phyloP scores from a whole-genome alignment of 1,284 basidiomycete genomes.

The Leccinum griseonigrum region DNA sequence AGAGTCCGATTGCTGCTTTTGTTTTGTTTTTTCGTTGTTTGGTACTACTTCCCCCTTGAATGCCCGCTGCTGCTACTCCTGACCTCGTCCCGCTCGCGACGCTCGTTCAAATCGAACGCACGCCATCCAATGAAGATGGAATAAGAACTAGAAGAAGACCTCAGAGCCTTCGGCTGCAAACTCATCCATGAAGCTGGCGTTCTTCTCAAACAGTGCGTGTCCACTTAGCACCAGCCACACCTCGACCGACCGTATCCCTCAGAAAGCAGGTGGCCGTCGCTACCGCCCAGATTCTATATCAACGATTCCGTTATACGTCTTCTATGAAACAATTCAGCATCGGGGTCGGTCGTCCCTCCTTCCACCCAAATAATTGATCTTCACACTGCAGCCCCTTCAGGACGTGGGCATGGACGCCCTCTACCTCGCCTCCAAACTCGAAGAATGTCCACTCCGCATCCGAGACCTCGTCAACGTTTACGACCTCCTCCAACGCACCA shows the following conservation, averaged over 20 bases:
- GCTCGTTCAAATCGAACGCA: constrained; percentile 69
- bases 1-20: too few species aligned
- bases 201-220: constrained; percentile 77
- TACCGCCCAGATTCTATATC: constrained; percentile 94
- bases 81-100: constrained; percentile 85
- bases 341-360: constrained; percentile 49
- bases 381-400: constrained; percentile 39
- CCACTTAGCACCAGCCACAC: background rate
- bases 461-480: constrained; percentile 95
- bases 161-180: constrained; percentile 86
- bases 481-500: constrained; percentile 70
- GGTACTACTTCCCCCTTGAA: too few species aligned
- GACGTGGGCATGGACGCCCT: constrained; percentile 92
- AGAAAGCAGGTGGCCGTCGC: constrained; percentile 97
- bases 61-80: constrained; percentile 32
- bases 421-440: constrained; percentile 93
- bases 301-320: constrained; percentile 95
- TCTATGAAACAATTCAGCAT: constrained; percentile 94
- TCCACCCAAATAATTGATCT: background rate
- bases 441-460: constrained; percentile 90
- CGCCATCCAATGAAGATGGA: constrained; percentile 82
- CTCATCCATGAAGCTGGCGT: constrained; percentile 94
- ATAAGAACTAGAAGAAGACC: constrained; percentile 83
- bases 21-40: too few species aligned
- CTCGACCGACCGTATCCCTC: background rate